Evolutionary conservation across 1,139 yeast genomes (phyloP).

Genomic region (Debaryomyces sp.): DNA sequence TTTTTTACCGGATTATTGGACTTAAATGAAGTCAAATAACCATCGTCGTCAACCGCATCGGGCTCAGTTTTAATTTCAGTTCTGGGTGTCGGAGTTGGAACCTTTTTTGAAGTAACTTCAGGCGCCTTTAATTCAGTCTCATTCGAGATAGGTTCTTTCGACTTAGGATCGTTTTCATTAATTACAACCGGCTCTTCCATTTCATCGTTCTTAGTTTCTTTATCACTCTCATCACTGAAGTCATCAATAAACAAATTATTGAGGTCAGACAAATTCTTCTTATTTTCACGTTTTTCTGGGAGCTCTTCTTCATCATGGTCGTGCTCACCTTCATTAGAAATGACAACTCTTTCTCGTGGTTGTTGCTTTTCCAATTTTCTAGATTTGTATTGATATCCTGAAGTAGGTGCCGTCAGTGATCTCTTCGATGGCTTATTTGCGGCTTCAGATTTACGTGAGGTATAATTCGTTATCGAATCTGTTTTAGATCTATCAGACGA

Average conservation of each 20-base stretch:
- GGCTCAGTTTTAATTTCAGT: conserved; percentile 2
- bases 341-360: conserved; percentile 42
- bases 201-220: conserved; percentile 6
- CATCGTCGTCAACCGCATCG: conserved; percentile 40
- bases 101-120: not conserved
- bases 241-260: conserved; percentile 20
- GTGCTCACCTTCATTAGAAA: conserved; percentile 24
- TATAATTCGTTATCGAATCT: conserved; percentile 17
- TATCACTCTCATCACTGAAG: conserved; percentile 18
- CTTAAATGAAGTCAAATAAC: conserved; percentile 38
- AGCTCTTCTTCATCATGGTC: conserved; percentile 18
- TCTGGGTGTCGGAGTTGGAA: not conserved
- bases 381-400: conserved; percentile 40
- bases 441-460: conserved; percentile 25
- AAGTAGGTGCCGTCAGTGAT: conserved; percentile 14
- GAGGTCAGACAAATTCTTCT: conserved; percentile 14
- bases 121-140: conserved; percentile 20
- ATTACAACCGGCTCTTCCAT: conserved; percentile 13
- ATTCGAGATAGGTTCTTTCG: conserved; percentile 9
- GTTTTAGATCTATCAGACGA: conserved; percentile 17
- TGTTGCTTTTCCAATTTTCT: conserved; percentile 33
- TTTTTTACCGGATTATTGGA: conserved; percentile 17
- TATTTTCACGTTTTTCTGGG: conserved; percentile 5
- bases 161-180: conserved; percentile 6
- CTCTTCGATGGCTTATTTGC: conserved; percentile 9